Conservation (phyloP, 257 asterid species). For the Henckelia pumila region DNA sequence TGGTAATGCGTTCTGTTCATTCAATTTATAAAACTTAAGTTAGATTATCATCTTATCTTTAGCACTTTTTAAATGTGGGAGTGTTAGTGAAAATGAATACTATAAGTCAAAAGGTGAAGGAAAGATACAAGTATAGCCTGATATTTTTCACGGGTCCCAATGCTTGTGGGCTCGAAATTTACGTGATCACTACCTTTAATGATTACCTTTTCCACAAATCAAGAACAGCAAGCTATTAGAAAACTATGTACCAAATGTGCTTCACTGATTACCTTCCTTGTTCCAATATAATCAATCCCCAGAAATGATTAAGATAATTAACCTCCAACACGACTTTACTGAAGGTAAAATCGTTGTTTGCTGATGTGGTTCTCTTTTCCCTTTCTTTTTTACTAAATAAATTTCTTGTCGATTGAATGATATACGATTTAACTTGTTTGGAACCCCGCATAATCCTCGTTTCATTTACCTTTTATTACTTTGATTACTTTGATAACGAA, state of each 20-base stretch:
- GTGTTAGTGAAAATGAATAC: constrained; percentile 1
- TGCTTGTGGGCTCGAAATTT: constrained; percentile 10
- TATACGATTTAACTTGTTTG: too few species aligned
- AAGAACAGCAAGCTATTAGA: not conserved
- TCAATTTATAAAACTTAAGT: not conserved
- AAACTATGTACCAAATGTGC: not conserved
- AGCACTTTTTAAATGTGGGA: not conserved
- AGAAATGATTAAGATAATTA: constrained; percentile 5
- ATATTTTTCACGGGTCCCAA: not conserved
- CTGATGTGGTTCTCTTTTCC: too few species aligned
- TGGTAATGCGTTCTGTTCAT: not conserved
- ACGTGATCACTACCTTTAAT: constrained; percentile 16
- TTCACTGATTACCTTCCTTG: too few species aligned
- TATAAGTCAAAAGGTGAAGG: constrained; percentile 7
- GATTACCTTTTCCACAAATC: not conserved
- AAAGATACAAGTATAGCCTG: not conserved
- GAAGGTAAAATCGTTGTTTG: not conserved
- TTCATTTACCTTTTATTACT: too few species aligned
- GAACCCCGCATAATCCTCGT: too few species aligned
- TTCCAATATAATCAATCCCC: constrained; percentile 21
- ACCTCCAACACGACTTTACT: too few species aligned
- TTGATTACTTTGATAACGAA: too few species aligned
- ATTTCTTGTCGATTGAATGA: too few species aligned
- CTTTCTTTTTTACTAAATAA: too few species aligned
- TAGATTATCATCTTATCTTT: too few species aligned